Percentiles rank a stretch among this genome's conserved stretches.
phyloP scores from a whole-genome alignment of 2,329 filamentous ascomycete species.

The Xylariaceae sp. region DNA sequence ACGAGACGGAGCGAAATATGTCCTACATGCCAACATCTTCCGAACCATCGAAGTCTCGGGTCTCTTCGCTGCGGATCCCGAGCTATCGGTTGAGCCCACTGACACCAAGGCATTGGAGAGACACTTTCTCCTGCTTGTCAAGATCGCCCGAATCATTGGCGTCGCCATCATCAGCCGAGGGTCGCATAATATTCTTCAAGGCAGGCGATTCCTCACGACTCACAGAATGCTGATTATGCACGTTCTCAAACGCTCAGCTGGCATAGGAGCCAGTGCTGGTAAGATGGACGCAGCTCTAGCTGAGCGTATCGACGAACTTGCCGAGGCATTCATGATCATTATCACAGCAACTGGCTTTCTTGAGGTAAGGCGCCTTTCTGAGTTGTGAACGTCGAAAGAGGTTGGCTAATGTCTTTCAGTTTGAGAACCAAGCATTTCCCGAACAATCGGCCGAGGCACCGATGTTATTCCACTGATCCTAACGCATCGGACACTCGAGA shows the following conservation, averaged over 20 bases:
- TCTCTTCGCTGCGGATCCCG: constrained; percentile 87
- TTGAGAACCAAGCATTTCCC: constrained; percentile 24
- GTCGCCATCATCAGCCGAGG: constrained; percentile 79
- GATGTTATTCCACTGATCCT: constrained; percentile 25
- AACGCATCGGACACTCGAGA: no score
- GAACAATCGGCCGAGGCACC: constrained; percentile 19
- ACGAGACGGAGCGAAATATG: constrained; percentile 74
- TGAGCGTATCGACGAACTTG: constrained; percentile 68
- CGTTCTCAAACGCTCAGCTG: constrained; percentile 84
- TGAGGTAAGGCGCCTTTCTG: constrained; percentile 54
- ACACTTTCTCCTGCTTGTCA: constrained; percentile 80
- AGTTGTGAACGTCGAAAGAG: constrained; percentile 12
- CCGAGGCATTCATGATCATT: constrained; percentile 79
- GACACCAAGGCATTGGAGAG: constrained; percentile 68
- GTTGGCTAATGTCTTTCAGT: constrained; percentile 17
- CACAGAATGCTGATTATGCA: constrained; percentile 82
- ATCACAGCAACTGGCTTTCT: constrained; percentile 80
- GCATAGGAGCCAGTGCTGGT: constrained; percentile 57
- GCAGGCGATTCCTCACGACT: constrained; percentile 73
- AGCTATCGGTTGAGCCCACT: constrained; percentile 75
- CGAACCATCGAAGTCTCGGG: constrained; percentile 72
- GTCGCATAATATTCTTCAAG: constrained; percentile 76
- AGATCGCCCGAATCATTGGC: constrained; percentile 76
- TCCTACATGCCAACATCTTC: constrained; percentile 89
- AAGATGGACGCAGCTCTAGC: constrained; percentile 43